These are phyloP conservation scores for Phlebiopsis gigantea DNA, from an alignment of 768 basidiomycete species.

Conservation along the genomic window DNA sequence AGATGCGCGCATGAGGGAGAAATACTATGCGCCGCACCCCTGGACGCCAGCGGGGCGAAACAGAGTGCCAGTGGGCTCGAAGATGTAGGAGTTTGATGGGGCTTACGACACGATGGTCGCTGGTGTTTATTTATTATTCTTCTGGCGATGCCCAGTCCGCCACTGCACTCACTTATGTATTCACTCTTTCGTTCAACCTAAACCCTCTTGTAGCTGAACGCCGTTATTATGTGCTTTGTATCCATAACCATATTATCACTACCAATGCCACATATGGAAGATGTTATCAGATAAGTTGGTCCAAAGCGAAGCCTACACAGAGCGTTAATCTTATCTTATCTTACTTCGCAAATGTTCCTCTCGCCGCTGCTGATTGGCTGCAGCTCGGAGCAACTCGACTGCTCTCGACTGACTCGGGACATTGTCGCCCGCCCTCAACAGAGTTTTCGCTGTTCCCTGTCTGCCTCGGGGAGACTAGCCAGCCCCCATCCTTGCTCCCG, in stretches of 20 bases:
- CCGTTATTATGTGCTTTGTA: not conserved
- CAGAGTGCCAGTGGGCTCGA: constrained; percentile 34
- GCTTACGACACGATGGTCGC: constrained; percentile 8
- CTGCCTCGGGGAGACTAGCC: constrained; percentile 12
- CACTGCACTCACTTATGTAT: constrained; percentile 7
- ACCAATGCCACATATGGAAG: not conserved
- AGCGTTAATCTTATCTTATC: constrained; percentile 24
- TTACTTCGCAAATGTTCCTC: constrained; percentile 8
- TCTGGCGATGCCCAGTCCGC: constrained; percentile 10
- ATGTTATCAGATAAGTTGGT: too few relatives aligned
- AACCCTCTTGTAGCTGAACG: not conserved
- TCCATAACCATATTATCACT: not conserved
- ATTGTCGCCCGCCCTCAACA: too few relatives aligned
- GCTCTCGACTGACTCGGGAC: constrained; percentile 13
- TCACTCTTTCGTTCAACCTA: constrained; percentile 3
- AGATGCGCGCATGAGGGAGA: constrained; percentile 40
- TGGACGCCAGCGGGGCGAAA: constrained; percentile 15
- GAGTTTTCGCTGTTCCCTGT: too few relatives aligned
- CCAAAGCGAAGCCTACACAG: too few relatives aligned
- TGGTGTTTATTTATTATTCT: constrained; percentile 11
- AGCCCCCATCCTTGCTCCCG: constrained; percentile 8
- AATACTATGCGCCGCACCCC: constrained; percentile 37
- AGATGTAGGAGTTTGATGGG: constrained; percentile 37
- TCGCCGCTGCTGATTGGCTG: not conserved
- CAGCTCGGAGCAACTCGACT: not conserved